Conservation (phyloP, 2,329 filamentous ascomycete species). For the Colletotrichum orchidophilum region DNA sequence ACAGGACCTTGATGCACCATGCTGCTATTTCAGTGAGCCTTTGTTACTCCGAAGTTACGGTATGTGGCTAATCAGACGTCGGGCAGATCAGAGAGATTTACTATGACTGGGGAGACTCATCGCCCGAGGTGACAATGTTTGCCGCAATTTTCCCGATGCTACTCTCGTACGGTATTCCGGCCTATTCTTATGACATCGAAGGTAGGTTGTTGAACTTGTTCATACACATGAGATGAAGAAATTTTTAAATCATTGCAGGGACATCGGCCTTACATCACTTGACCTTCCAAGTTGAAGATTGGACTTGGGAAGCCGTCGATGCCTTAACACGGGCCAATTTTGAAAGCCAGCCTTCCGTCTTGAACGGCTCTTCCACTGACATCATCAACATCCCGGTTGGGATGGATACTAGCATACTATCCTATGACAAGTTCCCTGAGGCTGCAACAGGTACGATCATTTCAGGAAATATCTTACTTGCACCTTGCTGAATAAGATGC, state of each 20-base stretch:
- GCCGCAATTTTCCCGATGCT: neutral
- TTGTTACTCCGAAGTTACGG: fast-evolving
- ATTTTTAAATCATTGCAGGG: neutral
- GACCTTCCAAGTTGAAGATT: fast-evolving
- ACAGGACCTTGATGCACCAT: neutral
- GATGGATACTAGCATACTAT: neutral
- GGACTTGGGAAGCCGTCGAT: neutral
- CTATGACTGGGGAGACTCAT: no score
- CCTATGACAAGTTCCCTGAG: neutral
- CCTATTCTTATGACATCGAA: neutral
- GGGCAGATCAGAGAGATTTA: neutral
- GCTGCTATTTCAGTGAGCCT: fast-evolving
- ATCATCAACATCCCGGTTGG: neutral
- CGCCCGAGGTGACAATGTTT: neutral
- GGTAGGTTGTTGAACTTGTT: fast-evolving
- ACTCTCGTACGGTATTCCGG: neutral
- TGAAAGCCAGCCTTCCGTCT: neutral
- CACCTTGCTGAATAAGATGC: neutral
- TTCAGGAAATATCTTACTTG: no score
- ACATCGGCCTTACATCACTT: neutral
- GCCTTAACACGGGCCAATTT: neutral
- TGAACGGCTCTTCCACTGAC: no score
- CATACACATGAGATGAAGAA: fast-evolving
- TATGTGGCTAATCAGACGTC: fast-evolving
- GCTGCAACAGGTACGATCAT: neutral